Percentiles rank a stretch among this genome's conserved stretches.
phyloP scores from a whole-genome alignment of 176 grass and related monocot genomes.

The Cenchrus fungigraminus region DNA sequence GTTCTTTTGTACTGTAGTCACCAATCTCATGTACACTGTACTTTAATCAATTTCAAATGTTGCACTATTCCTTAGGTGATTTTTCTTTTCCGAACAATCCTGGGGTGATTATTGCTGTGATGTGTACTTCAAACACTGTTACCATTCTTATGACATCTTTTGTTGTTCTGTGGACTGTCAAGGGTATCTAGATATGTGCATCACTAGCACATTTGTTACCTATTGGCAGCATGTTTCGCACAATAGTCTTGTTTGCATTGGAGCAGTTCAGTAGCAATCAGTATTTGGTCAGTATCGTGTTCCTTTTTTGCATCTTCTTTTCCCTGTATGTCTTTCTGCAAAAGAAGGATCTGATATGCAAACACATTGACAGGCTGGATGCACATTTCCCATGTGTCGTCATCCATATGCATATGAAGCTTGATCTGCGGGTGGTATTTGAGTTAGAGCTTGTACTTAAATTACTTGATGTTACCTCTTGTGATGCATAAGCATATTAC shows the following conservation, averaged over 20 bases:
- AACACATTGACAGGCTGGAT: conserved; percentile 54
- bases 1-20: background rate
- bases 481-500: conserved; percentile 16
- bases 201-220: background rate
- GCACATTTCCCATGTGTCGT: background rate
- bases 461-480: conserved; percentile 17
- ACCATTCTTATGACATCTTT: background rate
- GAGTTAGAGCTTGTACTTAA: conserved; percentile 33
- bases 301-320: background rate
- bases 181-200: background rate
- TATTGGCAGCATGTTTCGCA: background rate
- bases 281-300: background rate
- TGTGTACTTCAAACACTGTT: background rate
- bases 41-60: background rate
- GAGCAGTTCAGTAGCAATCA: background rate
- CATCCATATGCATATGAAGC: conserved; percentile 41
- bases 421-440: conserved; percentile 50
- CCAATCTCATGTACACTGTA: background rate
- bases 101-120: background rate
- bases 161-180: background rate
- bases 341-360: conserved; percentile 47
- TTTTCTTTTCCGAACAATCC: background rate
- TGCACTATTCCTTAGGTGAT: background rate
- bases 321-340: background rate
- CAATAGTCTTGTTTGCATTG: conserved; percentile 1